Base-by-base conservation (phyloP, 2,329 filamentous ascomycete species). In the Aquanectria penicillioides region DNA sequence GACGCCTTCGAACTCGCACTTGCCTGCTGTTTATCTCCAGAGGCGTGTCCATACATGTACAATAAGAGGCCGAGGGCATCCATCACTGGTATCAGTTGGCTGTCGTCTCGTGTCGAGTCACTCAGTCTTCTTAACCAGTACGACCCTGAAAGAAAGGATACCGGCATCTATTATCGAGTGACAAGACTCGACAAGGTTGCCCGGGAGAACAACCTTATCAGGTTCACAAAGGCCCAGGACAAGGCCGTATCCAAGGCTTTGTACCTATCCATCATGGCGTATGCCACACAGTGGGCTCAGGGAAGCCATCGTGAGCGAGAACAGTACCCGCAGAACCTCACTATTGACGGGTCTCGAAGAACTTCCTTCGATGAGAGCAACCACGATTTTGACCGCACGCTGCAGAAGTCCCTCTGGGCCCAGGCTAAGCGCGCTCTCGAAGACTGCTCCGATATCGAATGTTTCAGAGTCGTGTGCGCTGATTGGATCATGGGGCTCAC, bases 1-100 rank as follows among this genome's bases (percentile, higher is more conserved):
- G 81, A 84, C 61, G 82, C 81, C 23, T 75, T 84, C 62, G 82
- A 85, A 62, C 79, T 83, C 62, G 81, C 78, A 9, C 69, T 84
- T 3, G 79, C 81, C 2, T 84, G 82, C 64, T 85, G 82, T 82
- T 62, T 84, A 22, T 83, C 81, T 0, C 82, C 84, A 56, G 74
- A 77, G 41, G 84, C 80, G 3, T 85, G 82, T 50, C 82, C 82
- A 1, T 84, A 84, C 62, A 63, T n/a, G n/a, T n/a, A 69, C 6
- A 61, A 65, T 5, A 62, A 55, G 18, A 47, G 59, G 3, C 59
- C 63, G 5, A 51, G 46, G 25, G 50, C 58, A 8, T 43, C 61
- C 12, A 56, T 64, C 9, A 65, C 63, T 34, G 62, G 66, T n/a
- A 62, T 69, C 7, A 69, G 65, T 25, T 69, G 67, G 67, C 31